Evolutionary conservation across 257 asterid genomes (phyloP), one percentile per base, ranked within the genome.

Genomic region (Fraxinus americana): DNA sequence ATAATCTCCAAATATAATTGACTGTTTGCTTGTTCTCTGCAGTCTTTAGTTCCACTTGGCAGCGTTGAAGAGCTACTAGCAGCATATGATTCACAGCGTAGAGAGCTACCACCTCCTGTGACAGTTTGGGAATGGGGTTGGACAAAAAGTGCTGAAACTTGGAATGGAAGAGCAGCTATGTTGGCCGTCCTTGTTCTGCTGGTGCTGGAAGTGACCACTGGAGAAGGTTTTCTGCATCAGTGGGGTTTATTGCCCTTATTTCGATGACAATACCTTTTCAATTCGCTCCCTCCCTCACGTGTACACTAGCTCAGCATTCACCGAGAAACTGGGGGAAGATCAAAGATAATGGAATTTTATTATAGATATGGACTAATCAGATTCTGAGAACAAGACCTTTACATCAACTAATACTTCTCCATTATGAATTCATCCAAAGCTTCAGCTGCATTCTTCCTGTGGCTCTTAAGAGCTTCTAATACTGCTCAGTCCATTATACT

Each of bases 81-180:
- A 25, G 91, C 97, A 16, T 95, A 95, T 39, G 99, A 95, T 84
- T 91, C 98, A 70, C 98, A 95, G 83, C 96, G 99, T 4, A 86
- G 94, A 84, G 97, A 95, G 89, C 92, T 95, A 38, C 99, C 99
- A 35, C 89, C 99, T 4, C 99, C 97, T 74, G 96, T 95, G 75
- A 88, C 84, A 27, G 94, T 95, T 67, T 95, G 99, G 99, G 87
- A 95, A 82, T 95, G 99, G 99, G 99, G 99, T 75, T 95, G 98
- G 99, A 95, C 99, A 13, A 95, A 90, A 91, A 95, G 98, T 84
- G 99, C 99, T 52, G 99, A 95, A 83, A 95, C 99, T 50, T 93
- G 99, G 99, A 95, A 95, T 16, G 99, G 99, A 77, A 90, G 99
- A 84, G 97, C 96, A 38, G 99, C 99, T 70, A 95, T 95, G 99